phyloP scores from a whole-genome alignment of 257 asterid genomes.

The Capsicum baccatum region DNA sequence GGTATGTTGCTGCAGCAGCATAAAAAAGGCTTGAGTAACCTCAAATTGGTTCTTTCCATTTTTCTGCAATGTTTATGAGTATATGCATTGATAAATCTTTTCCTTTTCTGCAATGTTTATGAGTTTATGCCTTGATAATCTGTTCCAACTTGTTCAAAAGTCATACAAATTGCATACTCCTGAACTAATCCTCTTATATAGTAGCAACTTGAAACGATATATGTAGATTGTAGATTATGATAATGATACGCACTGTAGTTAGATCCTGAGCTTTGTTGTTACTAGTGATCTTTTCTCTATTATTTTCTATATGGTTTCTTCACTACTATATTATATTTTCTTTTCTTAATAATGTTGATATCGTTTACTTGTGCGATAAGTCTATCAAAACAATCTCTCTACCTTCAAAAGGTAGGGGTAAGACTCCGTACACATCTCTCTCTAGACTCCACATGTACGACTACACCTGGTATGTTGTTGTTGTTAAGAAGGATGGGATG shows the following conservation, averaged over 20 bases:
- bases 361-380: neutral
- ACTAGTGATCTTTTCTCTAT: neutral
- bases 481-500: neutral
- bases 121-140: neutral
- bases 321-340: neutral
- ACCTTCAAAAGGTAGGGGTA: no score
- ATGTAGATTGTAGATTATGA: neutral
- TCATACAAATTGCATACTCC: neutral
- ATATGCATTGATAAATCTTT: neutral
- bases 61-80: neutral
- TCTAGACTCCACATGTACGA: neutral
- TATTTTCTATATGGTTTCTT: neutral
- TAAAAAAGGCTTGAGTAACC: neutral
- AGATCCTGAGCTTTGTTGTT: neutral
- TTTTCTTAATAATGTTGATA: no score
- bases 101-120: neutral
- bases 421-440: neutral
- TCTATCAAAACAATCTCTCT: neutral
- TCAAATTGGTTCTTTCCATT: neutral
- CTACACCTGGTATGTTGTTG: neutral
- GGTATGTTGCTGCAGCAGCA: no score
- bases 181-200: neutral
- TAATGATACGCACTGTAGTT: neutral
- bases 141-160: neutral
- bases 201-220: neutral